A percentile compares a stretch with the other conserved stretches of the same genome.
These are phyloP conservation scores for Sicyos baderoa DNA, from an alignment of 306 rosid species.

Conservation along the genomic window DNA sequence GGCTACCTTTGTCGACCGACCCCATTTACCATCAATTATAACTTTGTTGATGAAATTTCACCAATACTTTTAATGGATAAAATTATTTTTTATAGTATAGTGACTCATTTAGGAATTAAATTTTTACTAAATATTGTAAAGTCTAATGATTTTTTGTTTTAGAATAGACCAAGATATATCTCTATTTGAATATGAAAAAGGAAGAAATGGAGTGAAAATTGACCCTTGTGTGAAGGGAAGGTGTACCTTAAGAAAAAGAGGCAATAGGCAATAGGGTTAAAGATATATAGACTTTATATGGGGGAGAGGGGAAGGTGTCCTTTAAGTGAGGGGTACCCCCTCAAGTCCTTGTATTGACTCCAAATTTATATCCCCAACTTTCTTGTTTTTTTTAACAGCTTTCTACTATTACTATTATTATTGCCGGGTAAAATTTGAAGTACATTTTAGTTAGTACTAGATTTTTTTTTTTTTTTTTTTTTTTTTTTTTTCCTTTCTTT, in stretches of 20 bases:
- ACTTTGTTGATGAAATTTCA: too few species aligned
- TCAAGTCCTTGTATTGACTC: background rate
- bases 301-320: conserved; percentile 23
- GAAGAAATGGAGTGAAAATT: background rate
- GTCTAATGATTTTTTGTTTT: too few species aligned
- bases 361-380: too few species aligned
- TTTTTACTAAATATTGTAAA: too few species aligned
- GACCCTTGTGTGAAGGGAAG: background rate
- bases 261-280: background rate
- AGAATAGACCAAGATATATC: too few species aligned
- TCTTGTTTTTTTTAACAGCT: conserved; percentile 3
- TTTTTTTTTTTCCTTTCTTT: background rate
- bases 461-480: too few species aligned
- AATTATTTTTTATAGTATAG: too few species aligned
- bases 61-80: too few species aligned
- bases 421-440: background rate
- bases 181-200: too few species aligned
- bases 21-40: too few species aligned
- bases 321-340: conserved; percentile 18
- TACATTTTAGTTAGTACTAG: conserved; percentile 15
- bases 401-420: background rate
- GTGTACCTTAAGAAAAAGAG: background rate
- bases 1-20: too few species aligned
- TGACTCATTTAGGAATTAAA: too few species aligned
- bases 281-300: background rate